Conservation (phyloP, 2,329 filamentous ascomycete genomes). For the Aphanoascus verrucosus region DNA sequence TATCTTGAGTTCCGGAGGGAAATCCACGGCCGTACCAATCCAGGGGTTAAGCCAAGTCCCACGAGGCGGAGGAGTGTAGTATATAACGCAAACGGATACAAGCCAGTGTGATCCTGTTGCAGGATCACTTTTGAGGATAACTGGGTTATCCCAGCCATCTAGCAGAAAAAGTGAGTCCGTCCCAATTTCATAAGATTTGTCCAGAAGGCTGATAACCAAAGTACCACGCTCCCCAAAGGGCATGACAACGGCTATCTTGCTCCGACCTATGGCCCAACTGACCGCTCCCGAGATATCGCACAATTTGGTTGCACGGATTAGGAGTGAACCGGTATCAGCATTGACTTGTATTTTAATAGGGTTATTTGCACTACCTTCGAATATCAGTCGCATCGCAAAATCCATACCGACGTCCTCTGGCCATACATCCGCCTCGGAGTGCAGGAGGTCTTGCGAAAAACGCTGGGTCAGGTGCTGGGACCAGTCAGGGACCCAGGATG, state of each 20-base stretch:
- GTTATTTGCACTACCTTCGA: no score
- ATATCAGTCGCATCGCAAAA: no score
- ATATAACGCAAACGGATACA: background rate
- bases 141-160: background rate
- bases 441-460: background rate
- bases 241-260: background rate
- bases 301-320: background rate
- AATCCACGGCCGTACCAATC: no score
- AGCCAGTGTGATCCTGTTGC: background rate
- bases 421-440: background rate
- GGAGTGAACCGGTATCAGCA: background rate
- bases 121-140: background rate
- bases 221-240: background rate
- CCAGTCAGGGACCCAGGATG: slow-evolving; percentile 14
- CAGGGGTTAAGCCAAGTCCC: no score
- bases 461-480: background rate
- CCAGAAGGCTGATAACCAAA: background rate
- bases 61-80: no score
- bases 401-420: no score
- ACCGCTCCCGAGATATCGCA: background rate
- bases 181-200: background rate
- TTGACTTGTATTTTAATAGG: no score
- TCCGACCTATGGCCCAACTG: background rate
- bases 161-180: slow-evolving; percentile 4
- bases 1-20: background rate